Evolutionary conservation across 108 stramenopile species (phyloP).

Genomic region (Skeletonema menzelii): DNA sequence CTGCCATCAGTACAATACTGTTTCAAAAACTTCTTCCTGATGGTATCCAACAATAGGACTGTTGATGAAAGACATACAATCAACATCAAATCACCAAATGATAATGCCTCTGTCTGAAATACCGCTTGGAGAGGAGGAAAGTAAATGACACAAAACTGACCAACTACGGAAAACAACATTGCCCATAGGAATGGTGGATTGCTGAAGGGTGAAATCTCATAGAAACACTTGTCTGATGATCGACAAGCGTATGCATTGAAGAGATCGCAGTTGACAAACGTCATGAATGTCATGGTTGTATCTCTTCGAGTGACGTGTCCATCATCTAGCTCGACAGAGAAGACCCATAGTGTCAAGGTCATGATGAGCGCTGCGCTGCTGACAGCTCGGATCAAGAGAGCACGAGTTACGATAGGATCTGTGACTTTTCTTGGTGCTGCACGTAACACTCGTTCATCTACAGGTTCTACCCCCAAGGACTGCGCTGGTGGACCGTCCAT

Average conservation of each 20-base stretch:
- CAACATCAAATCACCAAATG: slow-evolving; percentile 71
- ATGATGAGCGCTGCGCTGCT: slow-evolving; percentile 88
- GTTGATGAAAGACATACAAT: slow-evolving; percentile 81
- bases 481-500: slow-evolving; percentile 98
- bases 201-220: slow-evolving; percentile 74
- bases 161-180: slow-evolving; percentile 79
- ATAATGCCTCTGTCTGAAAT: slow-evolving; percentile 94
- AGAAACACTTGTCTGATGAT: slow-evolving; percentile 76
- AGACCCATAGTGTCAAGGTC: slow-evolving; percentile 85
- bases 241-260: slow-evolving; percentile 96
- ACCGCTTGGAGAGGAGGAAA: slow-evolving; percentile 88
- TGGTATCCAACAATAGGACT: slow-evolving; percentile 82
- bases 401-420: slow-evolving; percentile 89
- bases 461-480: slow-evolving; percentile 91
- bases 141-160: slow-evolving; percentile 92
- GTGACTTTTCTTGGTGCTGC: slow-evolving; percentile 87
- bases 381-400: slow-evolving; percentile 80
- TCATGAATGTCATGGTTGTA: slow-evolving; percentile 98
- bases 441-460: slow-evolving; percentile 77
- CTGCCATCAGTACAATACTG: slow-evolving; percentile 65
- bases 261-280: slow-evolving; percentile 95
- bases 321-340: slow-evolving; percentile 85
- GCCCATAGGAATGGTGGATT: slow-evolving; percentile 92
- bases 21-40: slow-evolving; percentile 87
- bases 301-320: slow-evolving; percentile 83